A percentile compares a stretch with the other conserved stretches of the same genome.
Conservation (phyloP, 805 yeast genomes). For the Yamadazyma sp. region DNA sequence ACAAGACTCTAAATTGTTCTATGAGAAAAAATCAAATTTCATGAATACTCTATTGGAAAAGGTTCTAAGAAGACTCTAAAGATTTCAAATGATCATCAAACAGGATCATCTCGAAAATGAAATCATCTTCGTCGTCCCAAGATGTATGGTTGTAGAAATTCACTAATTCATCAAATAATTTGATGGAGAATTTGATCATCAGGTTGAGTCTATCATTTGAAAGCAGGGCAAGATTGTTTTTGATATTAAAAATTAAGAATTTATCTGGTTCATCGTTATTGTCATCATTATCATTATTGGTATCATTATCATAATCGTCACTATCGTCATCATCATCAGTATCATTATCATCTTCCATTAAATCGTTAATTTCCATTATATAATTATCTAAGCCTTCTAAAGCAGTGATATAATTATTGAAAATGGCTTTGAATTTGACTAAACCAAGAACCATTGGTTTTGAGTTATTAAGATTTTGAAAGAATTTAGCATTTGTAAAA, state of each 20-base stretch:
- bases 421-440: conserved; percentile 4
- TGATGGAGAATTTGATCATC: conserved; percentile 1
- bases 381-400: conserved; percentile 8
- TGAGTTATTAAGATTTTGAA: conserved; percentile 10
- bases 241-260: conserved; percentile 2
- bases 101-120: conserved; percentile 13
- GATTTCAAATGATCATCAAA: conserved; percentile 11
- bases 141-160: not conserved
- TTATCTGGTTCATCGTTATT: not conserved
- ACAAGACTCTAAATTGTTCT: not conserved
- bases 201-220: conserved; percentile 4
- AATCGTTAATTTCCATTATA: conserved; percentile 11
- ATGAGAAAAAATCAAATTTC: not conserved
- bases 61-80: too few relatives aligned
- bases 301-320: not conserved
- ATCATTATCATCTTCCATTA: conserved; percentile 6
- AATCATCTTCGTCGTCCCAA: conserved; percentile 5
- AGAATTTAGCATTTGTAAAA: conserved; percentile 10
- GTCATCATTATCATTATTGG: not conserved
- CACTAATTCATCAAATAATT: conserved; percentile 11
- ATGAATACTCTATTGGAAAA: too few relatives aligned
- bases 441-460: conserved; percentile 13
- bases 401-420: conserved; percentile 7
- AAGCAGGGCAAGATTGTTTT: conserved; percentile 4
- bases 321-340: conserved; percentile 5